A percentile compares a stretch with the other conserved stretches of the same genome.
Evolutionary conservation across 2,329 filamentous ascomycete species (phyloP).

Genomic region (Microthyrium microscopicum): DNA sequence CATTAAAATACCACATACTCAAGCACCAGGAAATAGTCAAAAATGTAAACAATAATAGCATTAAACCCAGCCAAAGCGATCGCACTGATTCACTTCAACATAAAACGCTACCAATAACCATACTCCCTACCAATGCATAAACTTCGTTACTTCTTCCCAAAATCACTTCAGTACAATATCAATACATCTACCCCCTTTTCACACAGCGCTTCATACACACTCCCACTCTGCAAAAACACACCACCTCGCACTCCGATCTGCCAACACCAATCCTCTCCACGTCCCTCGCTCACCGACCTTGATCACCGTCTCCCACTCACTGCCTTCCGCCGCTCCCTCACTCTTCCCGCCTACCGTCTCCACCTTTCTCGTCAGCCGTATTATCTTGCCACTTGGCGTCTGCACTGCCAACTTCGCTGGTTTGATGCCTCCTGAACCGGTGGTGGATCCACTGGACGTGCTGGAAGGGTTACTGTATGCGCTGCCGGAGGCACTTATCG

Average conservation of each 20-base stretch:
- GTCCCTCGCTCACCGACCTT: slow-evolving; percentile 70
- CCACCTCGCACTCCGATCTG: slow-evolving; percentile 71
- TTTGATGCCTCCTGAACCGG: slow-evolving; percentile 39
- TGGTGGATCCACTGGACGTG: slow-evolving; percentile 36
- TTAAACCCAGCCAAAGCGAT: too few species aligned
- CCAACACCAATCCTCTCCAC: slow-evolving; percentile 68
- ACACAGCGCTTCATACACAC: slow-evolving; percentile 38
- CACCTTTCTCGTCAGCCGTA: slow-evolving; percentile 69
- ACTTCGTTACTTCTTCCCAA: too few species aligned
- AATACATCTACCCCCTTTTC: too few species aligned
- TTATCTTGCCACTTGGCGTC: slow-evolving; percentile 83
- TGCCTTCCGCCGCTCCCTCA: slow-evolving; percentile 48
- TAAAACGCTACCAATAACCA: too few species aligned
- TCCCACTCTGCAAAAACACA: slow-evolving; percentile 87
- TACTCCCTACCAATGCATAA: too few species aligned
- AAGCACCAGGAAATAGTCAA: too few species aligned
- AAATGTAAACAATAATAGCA: too few species aligned
- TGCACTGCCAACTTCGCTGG: slow-evolving; percentile 93
- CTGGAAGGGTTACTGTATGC: slow-evolving; percentile 35
- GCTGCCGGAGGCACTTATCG: slow-evolving; percentile 34
- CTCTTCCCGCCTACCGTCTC: slow-evolving; percentile 37
- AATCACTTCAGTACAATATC: too few species aligned
- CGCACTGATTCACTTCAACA: too few species aligned
- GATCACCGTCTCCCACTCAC: slow-evolving; percentile 78
- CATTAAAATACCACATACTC: too few species aligned